Evolutionary conservation across 202 grass and related monocot genomes (phyloP), one percentile per base, ranked within the genome.

Genomic region (Elaeis oleifera): DNA sequence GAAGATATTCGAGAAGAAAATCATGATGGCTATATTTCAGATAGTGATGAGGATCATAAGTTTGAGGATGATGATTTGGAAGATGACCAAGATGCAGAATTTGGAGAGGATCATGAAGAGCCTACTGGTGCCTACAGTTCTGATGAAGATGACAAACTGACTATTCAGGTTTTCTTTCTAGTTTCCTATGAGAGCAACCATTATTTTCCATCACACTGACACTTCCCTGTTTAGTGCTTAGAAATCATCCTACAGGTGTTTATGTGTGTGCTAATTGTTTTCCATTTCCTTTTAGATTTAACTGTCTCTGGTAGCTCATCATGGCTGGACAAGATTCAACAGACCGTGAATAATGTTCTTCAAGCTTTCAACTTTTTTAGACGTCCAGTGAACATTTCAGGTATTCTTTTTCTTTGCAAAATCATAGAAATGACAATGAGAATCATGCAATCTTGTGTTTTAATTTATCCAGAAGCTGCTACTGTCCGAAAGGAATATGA

Each of bases 301-400:
- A 81, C 79, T 84, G 56, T 68, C 20, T 70, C 71, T 5, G 79
- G 51, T 44, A 50, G 83, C 61, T 17, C 69, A 67, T 85, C 92
- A 16, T 97, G 79, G 94, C 49, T 92, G 61, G 88, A 84, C 49
- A 97, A 92, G 67, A 92, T 97, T 80, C 84, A 89, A 56, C 82
- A 84, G 70, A 89, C 81, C 14, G 85, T 89, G 58, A 85, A 94
- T 53, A 78, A 75, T 89, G 82, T 94, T 83, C 58, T 99, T 59
- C 82, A 84, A 83, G 77, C 81, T 59, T 99, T 94, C 63, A 86
- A 89, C 68, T 80, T 99, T 77, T 99, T 99, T 65, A 86, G 84
- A 59, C 81, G 79, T 73, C 88, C 94, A 62, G 82, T 99, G 50
- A 80, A 99, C 80, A 66, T 99, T 61, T 89, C 94, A 73, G 94